Evolutionary conservation across 345 rosid species (phyloP).

Genomic region (Hirschfeldia incana): DNA sequence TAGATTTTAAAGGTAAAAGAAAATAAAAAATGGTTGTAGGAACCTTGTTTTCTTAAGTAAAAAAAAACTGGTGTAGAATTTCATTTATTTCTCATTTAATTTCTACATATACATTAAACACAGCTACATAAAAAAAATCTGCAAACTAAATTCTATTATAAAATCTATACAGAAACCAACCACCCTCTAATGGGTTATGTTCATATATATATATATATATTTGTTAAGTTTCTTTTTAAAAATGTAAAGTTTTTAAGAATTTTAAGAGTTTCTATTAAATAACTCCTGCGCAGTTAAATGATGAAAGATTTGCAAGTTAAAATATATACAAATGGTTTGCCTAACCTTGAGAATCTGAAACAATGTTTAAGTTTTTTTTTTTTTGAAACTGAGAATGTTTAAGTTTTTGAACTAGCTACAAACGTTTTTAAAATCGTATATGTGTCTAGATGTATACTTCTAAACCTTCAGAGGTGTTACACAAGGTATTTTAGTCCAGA

Average conservation of each 20-base stretch:
- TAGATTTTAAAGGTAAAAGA: too few species aligned
- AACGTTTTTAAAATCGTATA: not conserved
- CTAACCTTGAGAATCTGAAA: not conserved
- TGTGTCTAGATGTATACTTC: not conserved
- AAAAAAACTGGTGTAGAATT: too few species aligned
- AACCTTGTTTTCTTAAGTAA: too few species aligned
- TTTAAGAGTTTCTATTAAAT: not conserved
- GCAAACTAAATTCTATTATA: too few species aligned
- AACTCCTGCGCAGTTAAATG: not conserved
- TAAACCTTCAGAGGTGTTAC: too few species aligned
- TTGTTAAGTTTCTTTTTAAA: not conserved
- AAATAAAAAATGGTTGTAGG: too few species aligned
- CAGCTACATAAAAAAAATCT: too few species aligned
- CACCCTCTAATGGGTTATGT: not conserved
- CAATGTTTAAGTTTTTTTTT: not conserved
- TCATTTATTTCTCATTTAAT: too few species aligned
- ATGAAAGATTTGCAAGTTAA: not conserved
- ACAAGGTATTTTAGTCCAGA: too few species aligned
- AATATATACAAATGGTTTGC: not conserved
- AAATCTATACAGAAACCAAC: too few species aligned
- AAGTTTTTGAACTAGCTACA: not conserved
- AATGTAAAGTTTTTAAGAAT: not conserved
- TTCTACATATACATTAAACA: too few species aligned
- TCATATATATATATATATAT: not conserved
- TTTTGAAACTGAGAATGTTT: not conserved